These are phyloP conservation scores for Flagelloscypha sp. DNA, from an alignment of 768 basidiomycete genomes.

Conservation along the genomic window DNA sequence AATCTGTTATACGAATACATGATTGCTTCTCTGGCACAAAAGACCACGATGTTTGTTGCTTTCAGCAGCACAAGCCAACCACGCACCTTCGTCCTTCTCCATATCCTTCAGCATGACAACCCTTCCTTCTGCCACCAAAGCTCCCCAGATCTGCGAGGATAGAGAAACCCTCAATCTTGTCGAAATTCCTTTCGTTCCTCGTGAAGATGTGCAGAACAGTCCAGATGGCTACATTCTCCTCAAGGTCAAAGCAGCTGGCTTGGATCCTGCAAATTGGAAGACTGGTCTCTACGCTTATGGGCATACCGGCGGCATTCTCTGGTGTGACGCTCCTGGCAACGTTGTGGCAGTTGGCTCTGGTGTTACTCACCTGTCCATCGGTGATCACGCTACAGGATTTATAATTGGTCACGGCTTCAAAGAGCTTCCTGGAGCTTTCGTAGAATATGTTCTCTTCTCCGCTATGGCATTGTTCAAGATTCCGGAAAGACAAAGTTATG, in stretches of 20 bases:
- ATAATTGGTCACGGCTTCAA: not conserved
- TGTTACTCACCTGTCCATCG: conserved; percentile 5
- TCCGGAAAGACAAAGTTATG: conserved; percentile 1
- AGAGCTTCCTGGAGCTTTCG: conserved; percentile 2
- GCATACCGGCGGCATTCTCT: not conserved
- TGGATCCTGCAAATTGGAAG: conserved; percentile 2
- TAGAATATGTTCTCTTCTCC: conserved; percentile 4
- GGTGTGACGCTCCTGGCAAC: conserved; percentile 8
- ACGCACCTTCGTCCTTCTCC: too few species aligned
- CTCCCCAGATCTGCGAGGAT: not conserved
- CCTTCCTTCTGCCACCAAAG: conserved; percentile 2
- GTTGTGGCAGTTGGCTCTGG: conserved; percentile 6
- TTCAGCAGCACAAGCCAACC: too few species aligned
- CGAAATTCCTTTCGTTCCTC: not conserved
- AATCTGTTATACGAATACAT: too few species aligned
- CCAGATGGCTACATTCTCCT: conserved; percentile 1
- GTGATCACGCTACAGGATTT: conserved; percentile 5
- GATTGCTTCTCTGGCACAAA: too few species aligned
- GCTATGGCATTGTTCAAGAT: conserved; percentile 3
- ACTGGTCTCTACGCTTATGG: not conserved
- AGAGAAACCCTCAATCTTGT: not conserved
- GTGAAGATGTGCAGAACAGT: not conserved
- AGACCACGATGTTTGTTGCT: too few species aligned
- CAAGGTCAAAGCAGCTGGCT: conserved; percentile 2
- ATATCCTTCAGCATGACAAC: too few species aligned